Evolutionary conservation across 176 grass and related monocot species (phyloP), one percentile per base, ranked within the genome.

Genomic region (Lolium rigidum): DNA sequence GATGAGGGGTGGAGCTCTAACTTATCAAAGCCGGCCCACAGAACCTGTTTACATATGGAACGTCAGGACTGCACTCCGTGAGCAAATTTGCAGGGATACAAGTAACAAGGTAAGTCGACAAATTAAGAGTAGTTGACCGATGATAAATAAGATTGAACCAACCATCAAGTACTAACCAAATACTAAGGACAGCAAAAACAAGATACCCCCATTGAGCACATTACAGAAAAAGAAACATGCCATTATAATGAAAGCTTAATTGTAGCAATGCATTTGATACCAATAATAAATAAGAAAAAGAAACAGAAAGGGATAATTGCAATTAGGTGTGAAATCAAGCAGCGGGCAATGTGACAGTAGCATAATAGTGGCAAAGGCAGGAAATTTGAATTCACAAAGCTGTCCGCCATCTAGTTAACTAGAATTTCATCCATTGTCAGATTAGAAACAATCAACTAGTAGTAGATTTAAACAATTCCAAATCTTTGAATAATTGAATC

Each of bases 11-110:
- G 77, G 39, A 96, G 82, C 71, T 97, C 97, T 86, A 99, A 22
- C 77, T 92, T 94, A 73, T 99, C 97, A 90, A 99, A 99, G 39
- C 97, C 94, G 81, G 97, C 88, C 94, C 97, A 99, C 70, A 99
- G 91, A 37, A 99, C 97, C 97, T 99, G 80, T 68, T 77, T 24
- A 61, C 12, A 56, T 10, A 77, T 59, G 28, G 70, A 70, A 38
- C 25, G 4, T 83, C 25, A 70, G 79, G 31, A 87, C 5, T 51
- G 22, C 58, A 71, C 17, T 31, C 76, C 22, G 28, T 65, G 48
- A 21, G 59, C 31, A 74, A 21, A 80, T 87, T 79, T 82, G 78
- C 50, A 75, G 26, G 67, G 66, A 71, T 10, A 87, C 49, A 72
- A 44, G 50, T 17, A 21, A 80, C 9, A 71, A 0, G 18, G 41